Evolutionary conservation across 2,329 filamentous ascomycete genomes (phyloP).

Genomic region (Claviceps maximensis): DNA sequence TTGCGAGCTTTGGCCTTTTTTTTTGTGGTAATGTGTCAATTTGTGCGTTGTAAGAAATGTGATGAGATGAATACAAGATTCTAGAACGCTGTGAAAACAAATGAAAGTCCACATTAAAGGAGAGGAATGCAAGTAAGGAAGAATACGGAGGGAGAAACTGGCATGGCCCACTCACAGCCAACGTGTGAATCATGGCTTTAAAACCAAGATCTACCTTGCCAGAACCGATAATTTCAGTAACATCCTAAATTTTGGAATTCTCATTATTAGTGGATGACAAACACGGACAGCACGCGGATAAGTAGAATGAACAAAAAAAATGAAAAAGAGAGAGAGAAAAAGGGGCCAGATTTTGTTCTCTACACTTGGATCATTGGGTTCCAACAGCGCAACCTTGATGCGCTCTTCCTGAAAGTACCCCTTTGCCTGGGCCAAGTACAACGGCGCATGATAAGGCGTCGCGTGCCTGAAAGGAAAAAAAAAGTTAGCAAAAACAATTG

Average conservation of each 20-base stretch:
- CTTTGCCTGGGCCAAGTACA: slow-evolving; percentile 65
- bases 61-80: no score
- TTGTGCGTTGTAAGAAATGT: not conserved
- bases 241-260: slow-evolving; percentile 37
- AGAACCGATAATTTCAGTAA: slow-evolving; percentile 68
- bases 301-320: not conserved
- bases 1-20: slow-evolving; percentile 56
- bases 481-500: no score
- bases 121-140: no score
- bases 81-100: no score
- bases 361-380: slow-evolving; percentile 67
- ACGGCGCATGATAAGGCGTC: slow-evolving; percentile 65
- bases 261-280: not conserved
- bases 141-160: not conserved
- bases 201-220: slow-evolving; percentile 67
- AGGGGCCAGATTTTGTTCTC: no score
- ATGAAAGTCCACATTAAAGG: no score
- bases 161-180: slow-evolving; percentile 38
- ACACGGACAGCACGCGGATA: not conserved
- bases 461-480: slow-evolving; percentile 46
- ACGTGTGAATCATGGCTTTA: slow-evolving; percentile 75
- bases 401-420: slow-evolving; percentile 64
- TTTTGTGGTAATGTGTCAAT: not conserved
- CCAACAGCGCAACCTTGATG: slow-evolving; percentile 63
- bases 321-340: no score